Base-by-base conservation (phyloP, 495 filamentous ascomycete genomes). In the Cryomyces minteri region DNA sequence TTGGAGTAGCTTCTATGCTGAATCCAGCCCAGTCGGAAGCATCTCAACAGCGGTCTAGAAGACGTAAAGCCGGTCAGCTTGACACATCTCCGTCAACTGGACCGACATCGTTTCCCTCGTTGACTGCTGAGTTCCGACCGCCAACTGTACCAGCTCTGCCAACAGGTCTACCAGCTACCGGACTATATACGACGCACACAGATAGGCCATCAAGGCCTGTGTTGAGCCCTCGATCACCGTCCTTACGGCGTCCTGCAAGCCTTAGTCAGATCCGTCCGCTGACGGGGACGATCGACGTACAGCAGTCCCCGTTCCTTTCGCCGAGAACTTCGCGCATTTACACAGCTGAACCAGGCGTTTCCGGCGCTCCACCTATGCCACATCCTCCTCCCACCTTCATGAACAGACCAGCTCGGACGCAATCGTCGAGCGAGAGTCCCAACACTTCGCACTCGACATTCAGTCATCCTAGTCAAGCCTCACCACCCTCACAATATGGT, bases 171-270 rank as follows among this genome's bases (percentile, higher is more conserved):
- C 4, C 31, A 39, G 6, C 42, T 46, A 4, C 42, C 48, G n/a
- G 7, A 7, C 11, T 41, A 2, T 43, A 48, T 36, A 45, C 39
- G 6, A 33, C 43, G 7, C 32, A 34, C 9, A 9, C 42, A 9
- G 50, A 49, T 18, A 44, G 37, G 31, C 31, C 32, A 11, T 18
- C 18, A 8, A 39, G 61, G 39, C 54, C 53, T 14, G 48, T 61
- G n/a, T 34, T 59, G 39, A 63, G 51, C 14, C 62, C 62, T 3
- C 40, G 61, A 40, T 62, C 62, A 10, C 58, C 58, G 14, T 48
- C 48, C 4, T 32, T 63, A 31, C 57, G 57, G 31, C 56, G 59
- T 1, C 47, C 54, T 14, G 55, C 53, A 31, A 62, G 61, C 40
- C 37, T 63, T 9, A 43, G 48, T 18, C 51, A 54, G 0, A 39